These are phyloP conservation scores for Lentinula guzmanii DNA, from an alignment of 768 basidiomycete species.

Conservation along the genomic window DNA sequence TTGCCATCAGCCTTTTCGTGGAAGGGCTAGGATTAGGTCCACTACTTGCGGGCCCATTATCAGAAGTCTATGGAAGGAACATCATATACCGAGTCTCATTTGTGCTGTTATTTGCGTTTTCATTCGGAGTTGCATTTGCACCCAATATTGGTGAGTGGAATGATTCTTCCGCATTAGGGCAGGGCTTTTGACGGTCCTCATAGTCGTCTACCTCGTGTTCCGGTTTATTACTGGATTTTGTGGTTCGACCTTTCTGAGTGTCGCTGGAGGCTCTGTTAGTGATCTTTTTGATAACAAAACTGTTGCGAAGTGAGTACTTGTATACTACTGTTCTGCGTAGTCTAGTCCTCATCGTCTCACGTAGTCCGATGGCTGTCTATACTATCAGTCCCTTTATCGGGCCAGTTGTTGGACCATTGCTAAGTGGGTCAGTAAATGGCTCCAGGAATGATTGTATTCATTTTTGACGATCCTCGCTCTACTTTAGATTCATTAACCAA, in stretches of 20 bases:
- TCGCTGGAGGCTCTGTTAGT: slow-evolving; percentile 49
- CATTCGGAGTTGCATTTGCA: slow-evolving; percentile 71
- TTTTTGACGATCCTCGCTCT: not conserved
- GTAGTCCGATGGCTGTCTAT: slow-evolving; percentile 33
- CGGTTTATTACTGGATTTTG: slow-evolving; percentile 50
- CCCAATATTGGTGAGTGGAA: slow-evolving; percentile 49
- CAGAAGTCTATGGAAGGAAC: slow-evolving; percentile 60
- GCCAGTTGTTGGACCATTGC: slow-evolving; percentile 48
- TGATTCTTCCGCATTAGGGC: not conserved
- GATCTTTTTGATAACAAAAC: slow-evolving; percentile 51
- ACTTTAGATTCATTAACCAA: slow-evolving; percentile 62
- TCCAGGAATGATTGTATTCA: slow-evolving; percentile 6
- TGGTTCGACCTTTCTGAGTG: slow-evolving; percentile 52
- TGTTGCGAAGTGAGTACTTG: slow-evolving; percentile 49
- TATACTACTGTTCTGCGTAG: not conserved
- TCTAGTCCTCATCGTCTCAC: not conserved
- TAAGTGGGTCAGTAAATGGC: slow-evolving; percentile 42
- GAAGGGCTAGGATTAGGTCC: slow-evolving; percentile 52
- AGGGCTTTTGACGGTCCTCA: not conserved
- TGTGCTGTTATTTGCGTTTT: slow-evolving; percentile 51
- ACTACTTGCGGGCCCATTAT: slow-evolving; percentile 46
- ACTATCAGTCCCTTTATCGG: slow-evolving; percentile 49
- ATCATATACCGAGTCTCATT: slow-evolving; percentile 61
- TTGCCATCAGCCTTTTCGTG: slow-evolving; percentile 55
- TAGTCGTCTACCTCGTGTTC: slow-evolving; percentile 56